A percentile compares a stretch with the other conserved stretches of the same genome.
Conservation (phyloP, 257 asterid genomes). For the Gynochthodes officinalis region DNA sequence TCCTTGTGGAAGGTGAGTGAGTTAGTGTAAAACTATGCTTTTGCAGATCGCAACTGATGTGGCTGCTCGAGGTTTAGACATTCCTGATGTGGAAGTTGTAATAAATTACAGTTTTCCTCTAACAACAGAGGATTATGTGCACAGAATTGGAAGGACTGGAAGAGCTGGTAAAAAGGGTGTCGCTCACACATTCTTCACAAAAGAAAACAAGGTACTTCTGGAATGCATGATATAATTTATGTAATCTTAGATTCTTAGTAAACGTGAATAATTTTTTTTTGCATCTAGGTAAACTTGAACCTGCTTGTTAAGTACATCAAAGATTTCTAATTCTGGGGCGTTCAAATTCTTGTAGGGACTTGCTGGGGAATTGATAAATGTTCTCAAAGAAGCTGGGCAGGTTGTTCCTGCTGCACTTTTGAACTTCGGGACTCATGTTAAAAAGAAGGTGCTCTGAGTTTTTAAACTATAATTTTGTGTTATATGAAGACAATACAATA, state of each 20-base stretch:
- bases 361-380: slow-evolving; percentile 86
- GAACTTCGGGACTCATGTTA: slow-evolving; percentile 89
- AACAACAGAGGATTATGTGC: slow-evolving; percentile 94
- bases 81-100: slow-evolving; percentile 93
- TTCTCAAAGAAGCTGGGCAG: slow-evolving; percentile 88
- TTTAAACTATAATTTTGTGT: too few relatives aligned
- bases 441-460: too few relatives aligned
- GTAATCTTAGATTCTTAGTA: too few relatives aligned
- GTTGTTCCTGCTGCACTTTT: slow-evolving; percentile 72
- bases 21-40: neutral
- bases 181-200: slow-evolving; percentile 93
- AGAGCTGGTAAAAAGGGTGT: slow-evolving; percentile 98
- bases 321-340: too few relatives aligned
- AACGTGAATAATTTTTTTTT: too few relatives aligned
- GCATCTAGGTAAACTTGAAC: too few relatives aligned
- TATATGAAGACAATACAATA: too few relatives aligned
- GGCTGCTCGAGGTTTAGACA: slow-evolving; percentile 89
- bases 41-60: slow-evolving; percentile 93
- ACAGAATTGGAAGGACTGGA: slow-evolving; percentile 96
- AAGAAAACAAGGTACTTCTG: slow-evolving; percentile 94
- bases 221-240: too few relatives aligned
- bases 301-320: too few relatives aligned
- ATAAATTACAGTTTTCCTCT: slow-evolving; percentile 94
- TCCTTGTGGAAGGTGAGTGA: neutral
- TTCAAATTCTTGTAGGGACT: too few relatives aligned